Base-by-base conservation (phyloP, 78 protist species). In the Dictyostelium brefeldianum region DNA sequence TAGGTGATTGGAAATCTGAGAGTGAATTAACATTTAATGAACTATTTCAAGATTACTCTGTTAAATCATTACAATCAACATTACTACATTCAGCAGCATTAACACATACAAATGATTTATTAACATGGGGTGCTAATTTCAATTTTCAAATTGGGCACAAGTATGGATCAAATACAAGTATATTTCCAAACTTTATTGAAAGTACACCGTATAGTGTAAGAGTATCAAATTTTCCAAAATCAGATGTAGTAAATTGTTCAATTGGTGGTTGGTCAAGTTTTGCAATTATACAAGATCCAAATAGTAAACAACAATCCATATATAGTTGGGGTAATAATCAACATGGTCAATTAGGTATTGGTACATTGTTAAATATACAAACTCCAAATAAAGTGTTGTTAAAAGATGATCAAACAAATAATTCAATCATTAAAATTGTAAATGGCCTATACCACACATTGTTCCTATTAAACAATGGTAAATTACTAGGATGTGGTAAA, bases 41-140 rank as follows among this genome's bases (percentile, higher is more conserved):
- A 71, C 22, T 46, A 84, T 74, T 84, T 15, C 4, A 43, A 53
- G 50, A 51, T 10, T 57, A 56, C 20, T 74, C 83, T 57, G 41
- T 84, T 36, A 84, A 74, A 27, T 84, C 91, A 41, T 22, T 71
- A 25, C 36, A 74, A 46, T 84, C 91, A n/a, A 71, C 74, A 11
- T 46, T 84, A n/a, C 25, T 74, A 41, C 91, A 84, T 62, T 48
- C 64, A 31, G 81, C 82, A 4, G 65, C 79, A 12, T 27, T 84
- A 4, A 84, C 91, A 84, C 54, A 82, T 84, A 73, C 7, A 15
- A 4, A 57, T 59, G 82, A 84, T 59, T 27, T 84, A 59, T 74
- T 84, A 27, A 84, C 91, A 46, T 84, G 91, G 91, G 91, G 91
- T 14, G 73, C 83, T 15, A 84, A 84, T 36, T 54, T 74, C n/a